Conservation (phyloP, 2,329 filamentous ascomycete genomes). For the Pseudopithomyces maydicus region DNA sequence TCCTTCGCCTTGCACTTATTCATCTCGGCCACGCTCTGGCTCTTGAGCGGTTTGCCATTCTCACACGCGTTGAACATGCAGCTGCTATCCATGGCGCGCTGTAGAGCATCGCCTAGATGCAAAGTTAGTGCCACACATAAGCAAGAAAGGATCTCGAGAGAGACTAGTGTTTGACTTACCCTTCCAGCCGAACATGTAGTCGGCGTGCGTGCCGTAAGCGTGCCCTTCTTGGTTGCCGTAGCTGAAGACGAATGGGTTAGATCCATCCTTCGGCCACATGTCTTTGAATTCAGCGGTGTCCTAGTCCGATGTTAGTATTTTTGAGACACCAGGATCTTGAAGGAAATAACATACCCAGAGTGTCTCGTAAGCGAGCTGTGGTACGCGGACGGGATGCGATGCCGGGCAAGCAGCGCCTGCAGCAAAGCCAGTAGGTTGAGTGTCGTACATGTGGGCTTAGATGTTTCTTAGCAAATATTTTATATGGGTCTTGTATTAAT, state of each 20-base stretch:
- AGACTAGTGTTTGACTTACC: background rate
- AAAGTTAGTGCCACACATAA: too few species aligned
- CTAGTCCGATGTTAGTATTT: background rate
- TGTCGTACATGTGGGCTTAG: conserved; percentile 49
- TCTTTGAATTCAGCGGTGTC: conserved; percentile 20
- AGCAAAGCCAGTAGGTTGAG: conserved; percentile 9
- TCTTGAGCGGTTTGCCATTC: conserved; percentile 17
- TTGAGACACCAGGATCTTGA: background rate
- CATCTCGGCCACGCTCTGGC: conserved; percentile 14
- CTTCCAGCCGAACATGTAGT: conserved; percentile 46
- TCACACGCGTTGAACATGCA: conserved; percentile 17
- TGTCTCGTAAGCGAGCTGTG: conserved; percentile 16
- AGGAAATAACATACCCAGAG: conserved; percentile 7
- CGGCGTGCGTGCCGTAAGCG: conserved; percentile 20
- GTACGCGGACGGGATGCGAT: conserved; percentile 16
- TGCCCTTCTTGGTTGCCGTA: conserved; percentile 12
- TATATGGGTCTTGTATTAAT: conserved; percentile 54
- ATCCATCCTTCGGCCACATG: conserved; percentile 17
- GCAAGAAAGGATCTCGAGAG: too few species aligned
- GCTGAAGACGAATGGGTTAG: conserved; percentile 18
- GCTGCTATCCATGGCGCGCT: conserved; percentile 16
- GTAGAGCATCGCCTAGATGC: conserved; percentile 9
- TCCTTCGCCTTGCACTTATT: conserved; percentile 42
- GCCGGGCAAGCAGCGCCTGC: conserved; percentile 13
- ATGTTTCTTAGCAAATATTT: background rate